Conservation (phyloP, 1,284 basidiomycete species). For the Mixia osmundae region DNA sequence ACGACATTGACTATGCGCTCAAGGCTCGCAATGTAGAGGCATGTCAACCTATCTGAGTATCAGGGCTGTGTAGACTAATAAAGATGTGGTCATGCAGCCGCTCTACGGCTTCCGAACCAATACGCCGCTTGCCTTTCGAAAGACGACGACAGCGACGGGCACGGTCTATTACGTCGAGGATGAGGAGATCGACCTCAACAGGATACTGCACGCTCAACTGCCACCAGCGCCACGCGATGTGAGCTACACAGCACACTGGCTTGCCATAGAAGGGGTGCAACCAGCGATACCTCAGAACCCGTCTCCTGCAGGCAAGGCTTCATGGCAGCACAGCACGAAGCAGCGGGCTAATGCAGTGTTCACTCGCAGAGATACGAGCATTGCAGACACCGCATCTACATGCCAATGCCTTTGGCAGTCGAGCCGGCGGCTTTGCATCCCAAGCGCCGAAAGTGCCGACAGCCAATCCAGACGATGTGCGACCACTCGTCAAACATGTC, state of each 20-base stretch:
- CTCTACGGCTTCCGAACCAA: slow-evolving; percentile 18
- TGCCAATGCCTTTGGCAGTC: no score
- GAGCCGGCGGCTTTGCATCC: no score
- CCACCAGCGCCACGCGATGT: slow-evolving; percentile 49
- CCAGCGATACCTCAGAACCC: slow-evolving; percentile 93
- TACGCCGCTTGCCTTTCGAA: slow-evolving; percentile 17
- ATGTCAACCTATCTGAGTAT: no score
- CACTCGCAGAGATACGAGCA: background rate
- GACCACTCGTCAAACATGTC: slow-evolving; percentile 51
- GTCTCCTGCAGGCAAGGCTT: slow-evolving; percentile 26
- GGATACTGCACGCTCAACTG: slow-evolving; percentile 57
- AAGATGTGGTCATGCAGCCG: no score
- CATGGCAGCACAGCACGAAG: background rate
- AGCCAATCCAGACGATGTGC: slow-evolving; percentile 4
- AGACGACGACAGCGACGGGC: slow-evolving; percentile 22
- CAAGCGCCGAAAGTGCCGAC: no score
- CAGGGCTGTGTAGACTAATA: no score
- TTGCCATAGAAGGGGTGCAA: slow-evolving; percentile 93
- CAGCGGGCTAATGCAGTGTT: background rate
- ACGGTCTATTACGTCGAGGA: slow-evolving; percentile 77
- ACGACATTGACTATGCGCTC: slow-evolving; percentile 81
- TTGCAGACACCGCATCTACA: no score
- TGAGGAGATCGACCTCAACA: slow-evolving; percentile 92
- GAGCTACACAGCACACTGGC: slow-evolving; percentile 79
- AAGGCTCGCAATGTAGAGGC: slow-evolving; percentile 82